phyloP scores from a whole-genome alignment of 192 early-diverging fungal species.

The Entrophospora sp. region DNA sequence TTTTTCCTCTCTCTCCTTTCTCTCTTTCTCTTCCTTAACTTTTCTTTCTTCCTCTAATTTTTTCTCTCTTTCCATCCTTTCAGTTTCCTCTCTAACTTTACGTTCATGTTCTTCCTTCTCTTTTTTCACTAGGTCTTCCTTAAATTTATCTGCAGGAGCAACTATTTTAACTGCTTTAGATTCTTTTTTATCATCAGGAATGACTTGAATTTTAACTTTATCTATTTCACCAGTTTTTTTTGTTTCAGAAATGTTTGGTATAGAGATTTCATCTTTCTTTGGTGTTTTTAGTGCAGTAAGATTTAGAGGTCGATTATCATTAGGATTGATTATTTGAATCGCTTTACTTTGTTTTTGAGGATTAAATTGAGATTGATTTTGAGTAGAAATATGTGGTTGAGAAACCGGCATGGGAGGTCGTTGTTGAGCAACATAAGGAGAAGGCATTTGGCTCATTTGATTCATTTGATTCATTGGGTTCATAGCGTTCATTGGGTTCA shows the following conservation, averaged over 20 bases:
- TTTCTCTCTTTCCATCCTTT: constrained; percentile 23
- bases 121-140: constrained; percentile 34
- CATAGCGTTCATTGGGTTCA: too few relatives aligned
- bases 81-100: constrained; percentile 23
- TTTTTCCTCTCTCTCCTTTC: constrained; percentile 13
- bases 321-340: background rate
- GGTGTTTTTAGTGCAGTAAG: background rate
- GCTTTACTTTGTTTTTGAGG: background rate
- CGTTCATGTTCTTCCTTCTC: constrained; percentile 26
- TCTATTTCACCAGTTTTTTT: background rate
- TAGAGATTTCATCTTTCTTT: constrained; percentile 7
- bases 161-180: constrained; percentile 40
- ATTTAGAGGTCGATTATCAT: background rate
- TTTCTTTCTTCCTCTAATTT: constrained; percentile 27
- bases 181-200: background rate
- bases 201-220: background rate
- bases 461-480: too few relatives aligned
- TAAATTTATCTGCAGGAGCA: constrained; percentile 36
- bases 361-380: background rate
- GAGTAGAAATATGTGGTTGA: background rate
- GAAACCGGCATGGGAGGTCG: background rate
- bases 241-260: background rate
- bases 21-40: constrained; percentile 26
- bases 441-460: too few relatives aligned
- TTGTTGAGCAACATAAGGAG: too few relatives aligned